Evolutionary conservation across 1,284 basidiomycete species (phyloP), one percentile per base, ranked within the genome.

Genomic region (Wallemia mellicola): DNA sequence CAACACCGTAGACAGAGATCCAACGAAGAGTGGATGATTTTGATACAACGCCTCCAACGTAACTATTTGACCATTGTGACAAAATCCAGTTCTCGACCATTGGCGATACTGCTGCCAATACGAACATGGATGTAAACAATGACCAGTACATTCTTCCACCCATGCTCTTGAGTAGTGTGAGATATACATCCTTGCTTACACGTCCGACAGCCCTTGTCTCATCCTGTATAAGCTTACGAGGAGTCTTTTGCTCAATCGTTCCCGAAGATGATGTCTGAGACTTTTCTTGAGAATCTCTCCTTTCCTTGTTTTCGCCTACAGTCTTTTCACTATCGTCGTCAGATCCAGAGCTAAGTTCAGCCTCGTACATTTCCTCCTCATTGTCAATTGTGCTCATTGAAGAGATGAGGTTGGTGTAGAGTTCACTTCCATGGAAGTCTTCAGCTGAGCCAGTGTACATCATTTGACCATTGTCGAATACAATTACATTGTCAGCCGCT

Each of bases 291-390:
- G 14, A 11, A 5, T 48, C 22, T 22, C 22, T n/a, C 5, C 5
- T 22, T 5, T 11, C 38, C 22, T 48, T 48, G 14, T 48, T n/a
- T n/a, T 11, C 38, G 3, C 38, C 38, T 17, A 48, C 22, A 11
- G 38, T 48, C n/a, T 7, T 48, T 22, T 48, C 38, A 22, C 38
- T 22, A 60, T 60, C 5, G 61, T 61, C 1, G 59, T 60, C 26
- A 61, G 61, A 19, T 24, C 33, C 58, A n/a, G n/a, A n/a, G n/a
- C n/a, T n/a, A n/a, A n/a, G n/a, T 59, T 63, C 63, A n/a, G 5
- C 58, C 25, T 27, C 58, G 26, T 14, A 26, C 48, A 26, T 59
- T 24, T 24, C 58, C 7, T 59, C 58, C 26, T 26, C 27, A 19
- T 59, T 28, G 24, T 59, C 58, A 22, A n/a, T n/a, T n/a, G n/a